Base-by-base conservation (phyloP, 1,139 yeast species). In the Dujonia santamariae region DNA sequence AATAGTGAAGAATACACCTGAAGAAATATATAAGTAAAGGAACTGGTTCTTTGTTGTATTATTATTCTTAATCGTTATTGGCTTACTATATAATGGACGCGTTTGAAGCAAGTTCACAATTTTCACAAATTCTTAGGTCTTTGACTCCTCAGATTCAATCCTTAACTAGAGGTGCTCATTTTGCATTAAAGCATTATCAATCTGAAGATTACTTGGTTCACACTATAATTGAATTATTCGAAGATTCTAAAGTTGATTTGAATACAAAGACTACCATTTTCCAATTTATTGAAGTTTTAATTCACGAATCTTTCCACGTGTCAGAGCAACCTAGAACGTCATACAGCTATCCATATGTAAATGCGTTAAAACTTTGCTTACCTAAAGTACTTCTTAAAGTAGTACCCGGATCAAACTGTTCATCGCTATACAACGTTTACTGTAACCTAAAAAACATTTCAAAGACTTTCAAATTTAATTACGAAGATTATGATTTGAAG, bases 161-260 rank as follows among this genome's bases (percentile, higher is more conserved):
- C 19, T 67, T 83, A 16, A 63, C 66, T 14, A 72, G 71, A 34
- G 78, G 82, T 2, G 73, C 81, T 1, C 73, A 71, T 43, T 83
- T 80, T 53, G 72, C 87, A 11, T 53, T 80, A 40, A 71, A 74
- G 43, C 68, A 82, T 46, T 50, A 63, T 29, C 88, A 79, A 18
- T 66, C 78, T 20, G 79, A 77, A 45, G 95, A 85, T 47, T 88
- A 84, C 51, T 62, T 87, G 40, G 80, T 80, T 50, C 80, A 85
- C 2, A 76, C 85, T 37, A 73, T 86, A 12, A 51, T 84, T 19
- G 90, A 82, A 39, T 77, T 79, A n/a, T 56, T 86, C n/a, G 68
- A 71, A 28, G 75, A 67, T 38, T 48, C 52, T 4, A 45, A 47
- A 15, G 53, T 64, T 4, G 82, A 80, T 43, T 51, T 85, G 28